Base-by-base conservation (phyloP, 495 filamentous ascomycete species). In the Paragyromitra xinjiangensis region DNA sequence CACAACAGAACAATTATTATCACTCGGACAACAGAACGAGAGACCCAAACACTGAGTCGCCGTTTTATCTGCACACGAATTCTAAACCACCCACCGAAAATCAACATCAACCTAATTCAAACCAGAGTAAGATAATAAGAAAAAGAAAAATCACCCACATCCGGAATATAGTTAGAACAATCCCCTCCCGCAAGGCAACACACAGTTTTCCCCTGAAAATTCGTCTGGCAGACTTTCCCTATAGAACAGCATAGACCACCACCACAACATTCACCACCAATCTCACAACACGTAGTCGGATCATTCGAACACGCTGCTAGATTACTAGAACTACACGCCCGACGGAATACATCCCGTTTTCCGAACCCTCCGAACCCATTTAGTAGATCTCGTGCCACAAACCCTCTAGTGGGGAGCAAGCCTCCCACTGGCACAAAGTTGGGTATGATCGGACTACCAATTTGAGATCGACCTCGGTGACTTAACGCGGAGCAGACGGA, bases 251-350 rank as follows among this genome's bases (percentile, higher is more conserved):
- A 73, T 16, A 37, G 51, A 11, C 51, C 39, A 2, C 6, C 3
- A 1, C 22, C 61, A 16, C 70, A 73, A 22, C 70, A 73, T 37
- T 6, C 8, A 7, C 70, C 70, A 26, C 70, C 70, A 37, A 65
- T 6, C 39, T 26, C 37, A 12, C 70, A 73, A 40, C 70, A 73
- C 3, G 34, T 9, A 5, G 37, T 58, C n/a, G 45, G 61, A 9
- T 73, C 50, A 37, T 58, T 45, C 2, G 50, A 14, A 16, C 70
- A 73, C 19, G 0, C 19, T 66, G 0, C 50, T 8, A 73, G 24
- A 2, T 4, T 14, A 6, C 9, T 44, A 5, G 48, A 40, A 2
- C 45, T 22, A 48, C 70, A 66, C 0, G 37, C 50, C 5, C 24
- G 50, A 14, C 68, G 39, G 22, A 14, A 3, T 37, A 70, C 39